Conservation (phyloP, 768 basidiomycete species). For the Boletus subcaerulescens region DNA sequence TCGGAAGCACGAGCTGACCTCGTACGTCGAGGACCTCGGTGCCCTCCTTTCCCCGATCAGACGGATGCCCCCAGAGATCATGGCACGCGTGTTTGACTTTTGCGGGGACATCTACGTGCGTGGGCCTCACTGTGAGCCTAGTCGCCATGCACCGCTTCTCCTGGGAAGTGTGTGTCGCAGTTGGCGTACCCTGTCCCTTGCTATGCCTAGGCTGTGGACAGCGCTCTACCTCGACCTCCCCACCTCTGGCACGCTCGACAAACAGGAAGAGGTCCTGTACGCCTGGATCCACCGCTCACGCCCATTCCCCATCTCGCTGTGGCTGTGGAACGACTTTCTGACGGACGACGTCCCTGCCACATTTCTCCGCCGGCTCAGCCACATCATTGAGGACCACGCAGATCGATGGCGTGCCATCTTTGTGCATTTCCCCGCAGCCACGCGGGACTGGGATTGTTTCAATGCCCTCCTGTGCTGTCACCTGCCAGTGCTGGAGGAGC, state of each 20-base stretch:
- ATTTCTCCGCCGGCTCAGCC: constrained; percentile 24
- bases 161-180: constrained; percentile 29
- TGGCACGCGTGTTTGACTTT: constrained; percentile 32
- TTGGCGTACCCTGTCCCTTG: constrained; percentile 27
- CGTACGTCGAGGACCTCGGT: constrained; percentile 32
- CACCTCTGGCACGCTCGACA: constrained; percentile 21
- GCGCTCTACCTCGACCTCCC: constrained; percentile 32
- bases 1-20: constrained; percentile 25
- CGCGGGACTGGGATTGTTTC: constrained; percentile 30
- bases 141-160: constrained; percentile 28
- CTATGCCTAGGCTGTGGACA: constrained; percentile 31
- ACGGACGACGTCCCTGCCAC: constrained; percentile 28
- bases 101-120: constrained; percentile 27
- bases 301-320: constrained; percentile 24
- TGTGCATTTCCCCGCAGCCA: constrained; percentile 28
- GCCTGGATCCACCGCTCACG: constrained; percentile 29
- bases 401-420: constrained; percentile 32
- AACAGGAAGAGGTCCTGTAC: constrained; percentile 23
- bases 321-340: constrained; percentile 34
- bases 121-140: constrained; percentile 30
- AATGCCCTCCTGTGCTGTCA: constrained; percentile 20
- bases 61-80: constrained; percentile 34
- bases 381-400: constrained; percentile 18
- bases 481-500: constrained; percentile 29
- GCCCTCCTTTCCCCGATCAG: constrained; percentile 33